Percentiles rank a stretch among this genome's conserved stretches.
Conservation (phyloP, 441 rosid genomes). For the Sinapis alba region DNA sequence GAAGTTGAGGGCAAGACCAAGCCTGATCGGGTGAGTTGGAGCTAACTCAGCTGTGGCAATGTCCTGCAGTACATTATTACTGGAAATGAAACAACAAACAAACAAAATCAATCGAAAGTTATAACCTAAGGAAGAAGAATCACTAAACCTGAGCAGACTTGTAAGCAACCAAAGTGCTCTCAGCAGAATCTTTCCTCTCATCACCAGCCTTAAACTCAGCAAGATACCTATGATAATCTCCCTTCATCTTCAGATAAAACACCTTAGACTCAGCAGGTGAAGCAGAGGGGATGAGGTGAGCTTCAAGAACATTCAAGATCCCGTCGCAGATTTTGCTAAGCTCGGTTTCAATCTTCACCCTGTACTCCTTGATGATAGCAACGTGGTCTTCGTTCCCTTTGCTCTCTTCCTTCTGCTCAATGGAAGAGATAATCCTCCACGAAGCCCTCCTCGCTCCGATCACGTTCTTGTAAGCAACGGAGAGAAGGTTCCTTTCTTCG, state of each 20-base stretch:
- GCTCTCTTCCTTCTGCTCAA: constrained; percentile 45
- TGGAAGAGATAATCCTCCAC: constrained; percentile 82
- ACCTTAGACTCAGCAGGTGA: constrained; percentile 86
- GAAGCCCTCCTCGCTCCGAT: constrained; percentile 90
- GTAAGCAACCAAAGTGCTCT: constrained; percentile 86
- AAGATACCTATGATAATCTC: constrained; percentile 85
- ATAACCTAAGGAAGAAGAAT: not conserved
- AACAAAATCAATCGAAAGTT: not conserved
- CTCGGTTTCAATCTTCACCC: constrained; percentile 78
- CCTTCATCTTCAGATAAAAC: constrained; percentile 87
- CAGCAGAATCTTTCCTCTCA: constrained; percentile 94
- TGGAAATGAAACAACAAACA: not conserved
- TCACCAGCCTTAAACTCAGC: constrained; percentile 88
- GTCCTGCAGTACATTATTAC: constrained; percentile 41
- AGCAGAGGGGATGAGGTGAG: constrained; percentile 78
- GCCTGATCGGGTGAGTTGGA: constrained; percentile 90
- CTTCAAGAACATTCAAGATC: constrained; percentile 73
- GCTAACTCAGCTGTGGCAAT: constrained; percentile 81
- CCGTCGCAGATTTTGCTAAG: constrained; percentile 88
- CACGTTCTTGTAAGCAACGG: constrained; percentile 91
- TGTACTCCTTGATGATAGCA: constrained; percentile 73
- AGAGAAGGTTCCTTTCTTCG: constrained; percentile 87
- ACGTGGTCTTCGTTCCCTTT: constrained; percentile 39
- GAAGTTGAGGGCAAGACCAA: constrained; percentile 92
- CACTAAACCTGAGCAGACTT: constrained; percentile 76